phyloP scores from a whole-genome alignment of 2,329 filamentous ascomycete genomes.

The Zymoseptoria crescenta region DNA sequence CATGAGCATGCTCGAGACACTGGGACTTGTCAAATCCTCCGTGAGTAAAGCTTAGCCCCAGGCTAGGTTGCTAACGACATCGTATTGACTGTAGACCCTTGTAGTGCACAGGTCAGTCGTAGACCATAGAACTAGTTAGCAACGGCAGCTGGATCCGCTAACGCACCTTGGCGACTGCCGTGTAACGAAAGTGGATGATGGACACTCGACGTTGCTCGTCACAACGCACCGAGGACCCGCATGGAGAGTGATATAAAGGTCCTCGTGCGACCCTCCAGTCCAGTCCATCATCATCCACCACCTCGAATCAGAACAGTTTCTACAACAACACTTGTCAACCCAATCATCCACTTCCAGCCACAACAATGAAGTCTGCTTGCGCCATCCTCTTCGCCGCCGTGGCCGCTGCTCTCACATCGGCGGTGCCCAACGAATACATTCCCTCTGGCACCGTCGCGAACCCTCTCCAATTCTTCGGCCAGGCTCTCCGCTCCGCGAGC shows the following conservation, averaged over 20 bases:
- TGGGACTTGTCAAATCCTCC: background rate
- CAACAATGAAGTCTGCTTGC: constrained; percentile 22
- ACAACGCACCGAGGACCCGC: background rate
- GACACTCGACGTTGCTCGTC: background rate
- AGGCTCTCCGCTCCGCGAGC: constrained; percentile 16
- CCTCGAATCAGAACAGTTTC: background rate
- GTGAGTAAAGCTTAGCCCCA: background rate
- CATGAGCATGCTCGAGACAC: background rate
- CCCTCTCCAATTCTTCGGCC: constrained; percentile 14
- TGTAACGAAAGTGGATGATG: background rate
- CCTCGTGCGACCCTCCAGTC: background rate
- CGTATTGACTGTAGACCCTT: background rate
- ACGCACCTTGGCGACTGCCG: background rate
- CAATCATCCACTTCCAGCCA: background rate
- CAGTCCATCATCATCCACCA: background rate
- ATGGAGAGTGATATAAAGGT: background rate
- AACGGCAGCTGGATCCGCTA: background rate
- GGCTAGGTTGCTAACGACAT: background rate
- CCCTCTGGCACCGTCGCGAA: constrained; percentile 2
- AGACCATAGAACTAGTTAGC: background rate
- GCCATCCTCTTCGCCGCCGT: constrained; percentile 14
- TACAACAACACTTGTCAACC: background rate
- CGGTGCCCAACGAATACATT: background rate
- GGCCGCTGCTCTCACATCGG: constrained; percentile 15
- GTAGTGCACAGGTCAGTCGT: background rate